Conservation (phyloP, 176 grass and related monocot genomes). For the Paspalum notatum region DNA sequence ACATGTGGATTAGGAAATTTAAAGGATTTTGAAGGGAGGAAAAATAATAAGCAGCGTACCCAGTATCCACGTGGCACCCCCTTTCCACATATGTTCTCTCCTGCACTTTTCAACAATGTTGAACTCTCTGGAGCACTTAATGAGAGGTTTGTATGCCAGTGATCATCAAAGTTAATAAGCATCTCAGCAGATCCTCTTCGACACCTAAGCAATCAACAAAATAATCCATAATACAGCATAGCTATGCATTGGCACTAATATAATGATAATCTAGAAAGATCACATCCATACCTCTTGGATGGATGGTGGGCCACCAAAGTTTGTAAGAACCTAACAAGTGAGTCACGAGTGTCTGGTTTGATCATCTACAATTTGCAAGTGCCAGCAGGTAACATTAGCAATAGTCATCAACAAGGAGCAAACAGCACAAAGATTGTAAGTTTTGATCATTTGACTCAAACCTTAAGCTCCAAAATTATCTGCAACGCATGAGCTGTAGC, state of each 20-base stretch:
- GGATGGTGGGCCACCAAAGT: conserved; percentile 96
- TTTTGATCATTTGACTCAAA: conserved; percentile 42
- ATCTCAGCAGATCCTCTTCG: conserved; percentile 85
- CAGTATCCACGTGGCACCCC: conserved; percentile 92
- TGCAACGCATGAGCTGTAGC: conserved; percentile 82
- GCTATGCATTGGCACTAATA: conserved; percentile 13
- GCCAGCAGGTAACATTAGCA: conserved; percentile 22
- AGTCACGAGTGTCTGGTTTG: conserved; percentile 68
- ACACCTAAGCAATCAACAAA: conserved; percentile 63
- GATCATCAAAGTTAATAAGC: conserved; percentile 89
- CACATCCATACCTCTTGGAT: conserved; percentile 79
- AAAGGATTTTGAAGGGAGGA: neutral
- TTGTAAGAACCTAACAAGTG: conserved; percentile 90
- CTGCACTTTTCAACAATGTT: conserved; percentile 50
- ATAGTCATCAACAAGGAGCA: conserved; percentile 23
- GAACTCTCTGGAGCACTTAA: conserved; percentile 57
- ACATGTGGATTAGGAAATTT: neutral
- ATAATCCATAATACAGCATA: conserved; percentile 14
- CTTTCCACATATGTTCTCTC: conserved; percentile 81
- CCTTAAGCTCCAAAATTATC: conserved; percentile 94
- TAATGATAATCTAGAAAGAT: conserved; percentile 28
- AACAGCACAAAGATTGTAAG: conserved; percentile 16
- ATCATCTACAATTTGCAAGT: conserved; percentile 70
- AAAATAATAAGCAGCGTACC: conserved; percentile 44
- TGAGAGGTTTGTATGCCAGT: conserved; percentile 78